phyloP scores from a whole-genome alignment of 169 alveolate genomes.

The Plasmodium blacklocki region DNA sequence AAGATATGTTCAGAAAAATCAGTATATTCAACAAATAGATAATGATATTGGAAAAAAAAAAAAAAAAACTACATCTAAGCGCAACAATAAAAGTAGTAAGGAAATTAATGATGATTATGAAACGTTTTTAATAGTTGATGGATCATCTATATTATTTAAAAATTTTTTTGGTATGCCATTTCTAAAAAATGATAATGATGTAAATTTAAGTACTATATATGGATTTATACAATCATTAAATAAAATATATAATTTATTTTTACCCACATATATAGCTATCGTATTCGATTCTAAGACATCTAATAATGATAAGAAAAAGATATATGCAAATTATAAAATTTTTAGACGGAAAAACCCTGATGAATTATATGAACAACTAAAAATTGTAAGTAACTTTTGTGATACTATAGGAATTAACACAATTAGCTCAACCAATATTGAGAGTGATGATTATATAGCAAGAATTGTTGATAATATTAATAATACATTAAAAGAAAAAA shows the following conservation, averaged over 20 bases:
- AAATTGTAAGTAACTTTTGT: conserved; percentile 83
- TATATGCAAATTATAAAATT: conserved; percentile 85
- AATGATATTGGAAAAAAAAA: background rate
- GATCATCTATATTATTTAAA: conserved; percentile 84
- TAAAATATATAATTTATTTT: conserved; percentile 78
- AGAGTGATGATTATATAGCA: conserved; percentile 85
- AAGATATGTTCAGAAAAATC: background rate
- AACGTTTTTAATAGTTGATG: conserved; percentile 83
- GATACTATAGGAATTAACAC: conserved; percentile 83
- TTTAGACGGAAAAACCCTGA: conserved; percentile 80
- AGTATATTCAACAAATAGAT: background rate
- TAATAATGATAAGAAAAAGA: conserved; percentile 80
- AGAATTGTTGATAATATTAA: conserved; percentile 74
- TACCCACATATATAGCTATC: conserved; percentile 81
- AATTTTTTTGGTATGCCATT: conserved; percentile 86
- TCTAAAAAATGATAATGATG: conserved; percentile 80
- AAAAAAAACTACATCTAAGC: background rate
- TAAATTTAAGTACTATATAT: conserved; percentile 82
- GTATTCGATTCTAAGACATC: conserved; percentile 86
- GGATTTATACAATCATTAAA: conserved; percentile 86
- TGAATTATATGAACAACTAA: conserved; percentile 81
- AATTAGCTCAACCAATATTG: conserved; percentile 78
- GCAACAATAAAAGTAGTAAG: conserved; percentile 9
- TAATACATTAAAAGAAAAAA: conserved; percentile 32
- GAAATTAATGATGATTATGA: conserved; percentile 10